Base-by-base conservation (phyloP, 805 yeast genomes). In the Sugiyamaella boreocaroliniensis region DNA sequence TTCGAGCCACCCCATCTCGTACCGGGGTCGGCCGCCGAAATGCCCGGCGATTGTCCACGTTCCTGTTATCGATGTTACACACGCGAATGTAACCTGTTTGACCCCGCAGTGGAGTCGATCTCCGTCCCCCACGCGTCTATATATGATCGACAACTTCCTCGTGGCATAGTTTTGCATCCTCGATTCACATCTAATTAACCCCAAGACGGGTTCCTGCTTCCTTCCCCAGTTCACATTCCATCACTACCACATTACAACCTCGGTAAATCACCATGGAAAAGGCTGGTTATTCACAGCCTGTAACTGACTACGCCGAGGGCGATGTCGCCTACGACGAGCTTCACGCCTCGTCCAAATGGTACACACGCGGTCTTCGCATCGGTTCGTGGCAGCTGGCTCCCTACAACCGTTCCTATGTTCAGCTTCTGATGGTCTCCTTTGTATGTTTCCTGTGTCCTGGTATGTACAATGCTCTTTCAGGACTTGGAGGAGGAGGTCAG, bases 361-460 rank as follows among this genome's bases (percentile, higher is more conserved):
- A 60, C 47, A 55, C 58, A 43, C 50, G 50, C 2, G 55, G 61
- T 4, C 52, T 55, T 22, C 54, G 49, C 41, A 54, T 61, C 32
- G 63, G 65, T 26, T 47, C 53, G 2, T 55, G 63, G n/a, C 62
- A 58, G 51, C 41, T 71, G 15, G 74, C 71, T 1, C 69, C 69
- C 1, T 75, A 69, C 63, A 71, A 75, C 8, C 61, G 67, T 55
- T 63, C 74, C 45, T 65, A 66, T 61, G 66, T 68, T 47, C 81
- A 77, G 63, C 64, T 77, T 37, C 68, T 77, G 26, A 64, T 77
- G 68, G 66, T 76, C 58, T 67, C 80, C 6, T 73, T 76, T 55
- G 75, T 74, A 8, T 63, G 75, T 32, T 77, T 77, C 61, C 66
- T 76, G 69, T 71, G 78, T n/a, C 78, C 80, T 0, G 81, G 81